Percentiles rank a stretch among this genome's conserved stretches.
phyloP scores from a whole-genome alignment of 2,329 filamentous ascomycete genomes.

The Lizonia empirigonia region DNA sequence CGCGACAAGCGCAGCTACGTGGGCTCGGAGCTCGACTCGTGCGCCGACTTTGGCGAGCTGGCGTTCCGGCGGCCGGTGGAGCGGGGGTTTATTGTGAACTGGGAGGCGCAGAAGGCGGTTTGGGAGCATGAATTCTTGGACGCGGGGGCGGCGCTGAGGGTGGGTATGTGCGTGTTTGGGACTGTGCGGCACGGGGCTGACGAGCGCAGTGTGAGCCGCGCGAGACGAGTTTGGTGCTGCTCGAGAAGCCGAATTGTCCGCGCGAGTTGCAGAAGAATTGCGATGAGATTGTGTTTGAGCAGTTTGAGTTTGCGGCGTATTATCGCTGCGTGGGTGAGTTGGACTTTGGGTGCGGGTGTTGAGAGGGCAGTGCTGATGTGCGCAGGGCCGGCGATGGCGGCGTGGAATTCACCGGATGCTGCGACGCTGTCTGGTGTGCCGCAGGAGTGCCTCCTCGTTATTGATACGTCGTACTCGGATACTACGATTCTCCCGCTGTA shows the following conservation, averaged over 20 bases:
- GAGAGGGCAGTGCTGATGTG: constrained; percentile 1
- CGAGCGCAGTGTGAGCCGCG: constrained; percentile 67
- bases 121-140: constrained; percentile 91
- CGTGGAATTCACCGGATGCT: constrained; percentile 67
- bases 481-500: constrained; percentile 89
- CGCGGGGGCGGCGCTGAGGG: constrained; percentile 66
- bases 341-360: background rate
- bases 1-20: constrained; percentile 80
- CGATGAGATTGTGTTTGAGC: constrained; percentile 96
- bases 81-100: constrained; percentile 93
- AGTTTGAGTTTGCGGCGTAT: constrained; percentile 91
- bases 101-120: constrained; percentile 93
- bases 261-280: constrained; percentile 83
- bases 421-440: constrained; percentile 58
- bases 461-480: constrained; percentile 92
- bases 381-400: constrained; percentile 74
- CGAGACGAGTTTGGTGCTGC: constrained; percentile 82
- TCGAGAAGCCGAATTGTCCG: constrained; percentile 84
- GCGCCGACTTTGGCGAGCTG: constrained; percentile 88
- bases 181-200: constrained; percentile 18
- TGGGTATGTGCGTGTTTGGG: constrained; percentile 32
- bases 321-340: constrained; percentile 70
- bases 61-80: constrained; percentile 88
- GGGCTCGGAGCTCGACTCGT: constrained; percentile 76
- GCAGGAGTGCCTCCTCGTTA: constrained; percentile 80